Percentiles rank a stretch among this genome's conserved stretches.
Evolutionary conservation across 768 basidiomycete genomes (phyloP).

Genomic region (Lactarius vividus): DNA sequence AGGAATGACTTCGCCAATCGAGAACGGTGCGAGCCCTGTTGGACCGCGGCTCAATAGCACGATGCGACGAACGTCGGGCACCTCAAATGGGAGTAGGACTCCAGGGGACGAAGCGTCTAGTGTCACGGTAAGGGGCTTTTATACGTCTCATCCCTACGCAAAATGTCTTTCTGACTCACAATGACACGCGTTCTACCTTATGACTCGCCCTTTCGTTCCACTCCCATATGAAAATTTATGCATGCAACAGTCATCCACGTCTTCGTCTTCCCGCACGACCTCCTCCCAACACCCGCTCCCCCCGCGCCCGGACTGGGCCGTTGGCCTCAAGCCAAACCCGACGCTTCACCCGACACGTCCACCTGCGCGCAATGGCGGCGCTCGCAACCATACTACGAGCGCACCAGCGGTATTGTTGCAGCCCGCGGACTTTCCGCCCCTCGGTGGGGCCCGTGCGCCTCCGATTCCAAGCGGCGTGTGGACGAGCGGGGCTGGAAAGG

Average conservation of each 20-base stretch:
- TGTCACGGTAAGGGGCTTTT: conserved; percentile 49
- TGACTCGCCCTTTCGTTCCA: neutral
- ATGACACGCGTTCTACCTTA: neutral
- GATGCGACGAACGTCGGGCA: conserved; percentile 49
- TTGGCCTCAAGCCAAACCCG: conserved; percentile 75
- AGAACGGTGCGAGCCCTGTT: conserved; percentile 44
- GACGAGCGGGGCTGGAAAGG: conserved; percentile 33
- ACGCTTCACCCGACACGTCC: conserved; percentile 51
- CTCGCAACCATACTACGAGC: conserved; percentile 36
- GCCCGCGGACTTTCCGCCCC: conserved; percentile 36
- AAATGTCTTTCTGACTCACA: neutral
- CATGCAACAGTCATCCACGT: conserved; percentile 62
- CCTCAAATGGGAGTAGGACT: conserved; percentile 54
- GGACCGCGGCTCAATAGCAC: conserved; percentile 61
- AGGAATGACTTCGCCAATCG: conserved; percentile 7
- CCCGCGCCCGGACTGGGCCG: conserved; percentile 85
- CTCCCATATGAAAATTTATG: neutral
- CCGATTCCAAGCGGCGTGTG: conserved; percentile 65
- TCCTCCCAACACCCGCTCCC: conserved; percentile 81
- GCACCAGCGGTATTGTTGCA: conserved; percentile 38
- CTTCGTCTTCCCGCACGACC: conserved; percentile 72
- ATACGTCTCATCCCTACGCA: neutral
- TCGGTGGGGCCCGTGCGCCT: conserved; percentile 34
- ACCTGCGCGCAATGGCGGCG: conserved; percentile 51
- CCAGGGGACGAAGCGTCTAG: conserved; percentile 76